A percentile compares a stretch with the other conserved stretches of the same genome.
Evolutionary conservation across 139 green algal genomes (phyloP).

Genomic region (Chlorella sp.): DNA sequence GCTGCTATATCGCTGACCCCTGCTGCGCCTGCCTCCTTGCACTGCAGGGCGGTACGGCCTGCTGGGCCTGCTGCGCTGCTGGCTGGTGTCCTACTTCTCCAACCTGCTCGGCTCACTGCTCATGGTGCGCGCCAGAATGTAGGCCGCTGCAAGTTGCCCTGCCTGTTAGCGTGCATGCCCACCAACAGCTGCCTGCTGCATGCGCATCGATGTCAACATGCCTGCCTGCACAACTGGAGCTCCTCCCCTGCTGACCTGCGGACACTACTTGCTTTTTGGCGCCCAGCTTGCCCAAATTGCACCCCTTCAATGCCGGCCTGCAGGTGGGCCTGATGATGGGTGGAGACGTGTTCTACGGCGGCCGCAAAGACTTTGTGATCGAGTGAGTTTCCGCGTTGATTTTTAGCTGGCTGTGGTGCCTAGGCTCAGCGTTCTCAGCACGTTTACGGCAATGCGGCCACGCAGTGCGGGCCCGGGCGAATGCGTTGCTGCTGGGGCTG

Average conservation of each 20-base stretch:
- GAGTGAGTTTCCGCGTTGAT: too few relatives aligned
- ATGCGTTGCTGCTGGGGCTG: background rate
- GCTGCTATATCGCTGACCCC: background rate
- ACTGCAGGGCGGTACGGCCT: slow-evolving; percentile 30
- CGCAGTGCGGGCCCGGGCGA: background rate
- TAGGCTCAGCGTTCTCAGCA: too few relatives aligned
- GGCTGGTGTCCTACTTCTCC: slow-evolving; percentile 18
- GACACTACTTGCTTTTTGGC: too few relatives aligned
- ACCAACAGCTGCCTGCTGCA: too few relatives aligned
- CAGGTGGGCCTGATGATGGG: slow-evolving; percentile 26
- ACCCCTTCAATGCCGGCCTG: too few relatives aligned
- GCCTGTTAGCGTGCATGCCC: too few relatives aligned
- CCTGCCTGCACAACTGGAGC: too few relatives aligned
- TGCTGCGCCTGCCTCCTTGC: background rate
- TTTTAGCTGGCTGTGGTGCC: too few relatives aligned
- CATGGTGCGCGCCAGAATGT: background rate
- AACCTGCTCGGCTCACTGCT: slow-evolving; percentile 27
- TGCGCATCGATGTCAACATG: too few relatives aligned
- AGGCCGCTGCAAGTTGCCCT: too few relatives aligned
- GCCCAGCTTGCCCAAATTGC: too few relatives aligned
- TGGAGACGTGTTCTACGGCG: slow-evolving; percentile 14
- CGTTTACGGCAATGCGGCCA: background rate
- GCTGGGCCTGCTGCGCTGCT: slow-evolving; percentile 14
- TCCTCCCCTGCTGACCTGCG: too few relatives aligned
- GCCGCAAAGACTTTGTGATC: slow-evolving; percentile 6